These are phyloP conservation scores for Trypanosoma conorhini DNA, from an alignment of 208 protist species.

Conservation along the genomic window DNA sequence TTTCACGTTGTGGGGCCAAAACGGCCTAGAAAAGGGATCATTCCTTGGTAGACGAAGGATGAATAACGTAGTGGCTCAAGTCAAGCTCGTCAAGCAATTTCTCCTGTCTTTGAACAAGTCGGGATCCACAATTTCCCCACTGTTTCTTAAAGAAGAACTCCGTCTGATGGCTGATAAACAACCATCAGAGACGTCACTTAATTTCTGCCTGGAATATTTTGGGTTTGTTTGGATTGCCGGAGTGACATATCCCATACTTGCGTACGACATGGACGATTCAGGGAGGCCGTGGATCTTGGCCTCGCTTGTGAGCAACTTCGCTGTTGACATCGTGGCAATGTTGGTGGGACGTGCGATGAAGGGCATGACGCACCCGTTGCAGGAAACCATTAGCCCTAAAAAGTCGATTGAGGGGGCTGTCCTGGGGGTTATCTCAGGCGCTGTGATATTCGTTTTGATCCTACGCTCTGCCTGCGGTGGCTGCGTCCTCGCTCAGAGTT, in stretches of 20 bases:
- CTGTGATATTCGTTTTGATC: conserved; percentile 49
- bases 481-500: conserved; percentile 35
- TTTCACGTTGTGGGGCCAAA: conserved; percentile 62
- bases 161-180: conserved; percentile 53
- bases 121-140: neutral
- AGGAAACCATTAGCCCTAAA: conserved; percentile 78
- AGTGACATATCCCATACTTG: conserved; percentile 46
- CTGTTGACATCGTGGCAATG: conserved; percentile 79
- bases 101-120: neutral
- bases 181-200: conserved; percentile 69
- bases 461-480: conserved; percentile 29
- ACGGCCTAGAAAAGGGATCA: conserved; percentile 41
- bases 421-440: conserved; percentile 58
- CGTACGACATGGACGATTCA: conserved; percentile 51
- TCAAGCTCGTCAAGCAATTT: neutral
- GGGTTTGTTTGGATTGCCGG: conserved; percentile 79
- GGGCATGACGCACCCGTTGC: conserved; percentile 49
- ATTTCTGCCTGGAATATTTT: conserved; percentile 87
- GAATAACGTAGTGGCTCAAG: neutral
- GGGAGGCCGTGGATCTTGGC: conserved; percentile 59
- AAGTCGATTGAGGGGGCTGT: conserved; percentile 88
- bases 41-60: neutral
- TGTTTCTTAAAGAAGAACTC: conserved; percentile 68
- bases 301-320: conserved; percentile 69
- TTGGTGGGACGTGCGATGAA: conserved; percentile 50